Base-by-base conservation (phyloP, 2,329 filamentous ascomycete species). In the Ophiostoma sp. region DNA sequence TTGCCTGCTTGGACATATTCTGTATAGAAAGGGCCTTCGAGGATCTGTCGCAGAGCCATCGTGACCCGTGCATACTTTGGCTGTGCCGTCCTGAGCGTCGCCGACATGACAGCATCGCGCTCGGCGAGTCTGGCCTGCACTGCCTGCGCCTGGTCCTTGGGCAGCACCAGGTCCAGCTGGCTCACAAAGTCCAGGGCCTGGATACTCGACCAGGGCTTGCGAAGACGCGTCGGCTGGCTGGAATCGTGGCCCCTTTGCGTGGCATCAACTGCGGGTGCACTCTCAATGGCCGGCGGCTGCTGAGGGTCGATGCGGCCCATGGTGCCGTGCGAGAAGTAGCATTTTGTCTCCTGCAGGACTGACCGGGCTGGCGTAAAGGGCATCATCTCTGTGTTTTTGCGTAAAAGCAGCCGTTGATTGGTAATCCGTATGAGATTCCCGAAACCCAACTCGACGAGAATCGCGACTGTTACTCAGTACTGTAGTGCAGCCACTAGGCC, bases 11-110 rank as follows among this genome's bases (percentile, higher is more conserved):
- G 96, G 74, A 98, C 89, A 77, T 96, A 94, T 62, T 88, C 83
- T n/a, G 86, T 90, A 76, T 97, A 93, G 75, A 97, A 96, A 0
- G 89, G 86, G 0, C 87, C 86, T 44, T 90, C 84, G 0, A 98
- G 77, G 5, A 98, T 77, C 71, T 92, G 88, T 10, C 84, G 84
- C 11, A 97, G 83, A 3, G 87, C 86, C 85, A 96, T 89, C 74
- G 87, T 86, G 2, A 96, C 87, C 72, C 87, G 85, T 41, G 86
- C 86, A 82, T 92, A 96, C 15, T 75, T 74, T 1, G 84, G 83
- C 5, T 75, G 74, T 8, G 74, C 75, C 15, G 74, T 74, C 3
- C 75, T 62, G 10, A 23, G 64, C 13, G 44, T 31, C 15, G 57
- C 23, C 10, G 33, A 11, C 23, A 62, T 7, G 41, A 7, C 4